A percentile compares a stretch with the other conserved stretches of the same genome.
These are phyloP conservation scores for Ajuga reptans DNA, from an alignment of 305 asterid genomes.

Conservation along the genomic window DNA sequence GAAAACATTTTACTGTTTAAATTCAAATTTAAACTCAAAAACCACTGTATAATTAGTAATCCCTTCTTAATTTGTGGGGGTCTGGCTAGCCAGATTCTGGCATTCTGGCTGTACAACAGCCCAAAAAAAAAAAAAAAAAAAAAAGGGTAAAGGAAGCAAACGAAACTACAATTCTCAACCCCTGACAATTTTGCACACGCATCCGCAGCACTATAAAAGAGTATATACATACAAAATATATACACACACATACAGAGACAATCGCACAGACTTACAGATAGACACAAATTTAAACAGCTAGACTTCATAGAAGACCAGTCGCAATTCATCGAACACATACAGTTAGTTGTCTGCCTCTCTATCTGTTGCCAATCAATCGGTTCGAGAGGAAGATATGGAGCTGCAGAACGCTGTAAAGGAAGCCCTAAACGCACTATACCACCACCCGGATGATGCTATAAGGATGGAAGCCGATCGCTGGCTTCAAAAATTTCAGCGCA, in stretches of 20 bases:
- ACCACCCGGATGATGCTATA: constrained; percentile 90
- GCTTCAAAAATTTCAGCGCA: constrained; percentile 93
- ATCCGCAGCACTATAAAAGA: constrained; percentile 7
- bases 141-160: background rate
- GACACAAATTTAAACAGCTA: constrained; percentile 20
- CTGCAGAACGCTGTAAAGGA: constrained; percentile 83
- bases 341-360: constrained; percentile 7
- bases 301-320: constrained; percentile 18
- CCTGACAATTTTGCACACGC: background rate
- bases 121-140: too few relatives aligned
- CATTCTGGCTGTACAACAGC: too few relatives aligned
- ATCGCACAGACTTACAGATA: background rate
- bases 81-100: too few relatives aligned
- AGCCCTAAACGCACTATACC: constrained; percentile 97
- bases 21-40: too few relatives aligned
- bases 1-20: too few relatives aligned
- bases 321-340: constrained; percentile 1
- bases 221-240: background rate
- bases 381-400: constrained; percentile 46
- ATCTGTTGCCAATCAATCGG: constrained; percentile 21
- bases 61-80: too few relatives aligned
- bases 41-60: too few relatives aligned
- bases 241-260: background rate
- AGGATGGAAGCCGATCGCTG: constrained; percentile 97
- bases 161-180: background rate